Evolutionary conservation across 805 yeast genomes (phyloP).

Genomic region (Candida ficus): DNA sequence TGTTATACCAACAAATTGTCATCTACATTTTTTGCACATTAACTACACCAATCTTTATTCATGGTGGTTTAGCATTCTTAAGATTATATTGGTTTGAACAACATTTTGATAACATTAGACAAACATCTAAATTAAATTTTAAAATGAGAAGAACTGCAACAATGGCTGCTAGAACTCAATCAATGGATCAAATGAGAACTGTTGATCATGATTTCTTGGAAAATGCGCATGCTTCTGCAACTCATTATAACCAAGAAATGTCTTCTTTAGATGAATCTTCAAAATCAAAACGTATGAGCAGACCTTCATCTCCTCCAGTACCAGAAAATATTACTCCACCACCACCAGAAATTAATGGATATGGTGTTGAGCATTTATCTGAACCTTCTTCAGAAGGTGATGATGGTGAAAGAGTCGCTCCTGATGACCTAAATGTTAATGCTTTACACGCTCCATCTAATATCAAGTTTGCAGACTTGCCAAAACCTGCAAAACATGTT

Average conservation of each 20-base stretch:
- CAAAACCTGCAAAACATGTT: conserved; percentile 33
- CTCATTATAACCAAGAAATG: neutral
- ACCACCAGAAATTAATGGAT: conserved; percentile 1
- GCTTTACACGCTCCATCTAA: conserved; percentile 1
- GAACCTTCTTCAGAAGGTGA: conserved; percentile 24
- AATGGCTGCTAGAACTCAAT: conserved; percentile 45
- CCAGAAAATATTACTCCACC: neutral
- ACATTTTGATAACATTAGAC: conserved; percentile 76
- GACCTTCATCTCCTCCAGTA: neutral
- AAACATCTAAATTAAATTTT: conserved; percentile 70
- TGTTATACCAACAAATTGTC: conserved; percentile 74
- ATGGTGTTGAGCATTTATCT: conserved; percentile 14
- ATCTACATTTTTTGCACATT: conserved; percentile 58
- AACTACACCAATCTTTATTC: conserved; percentile 86
- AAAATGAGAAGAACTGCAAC: conserved; percentile 80
- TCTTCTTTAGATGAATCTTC: neutral
- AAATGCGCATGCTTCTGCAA: neutral
- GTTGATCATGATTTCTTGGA: conserved; percentile 7
- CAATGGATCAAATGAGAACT: conserved; percentile 19
- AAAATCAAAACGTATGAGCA: neutral
- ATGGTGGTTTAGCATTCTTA: conserved; percentile 68
- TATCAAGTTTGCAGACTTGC: conserved; percentile 22
- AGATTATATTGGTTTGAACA: conserved; percentile 88
- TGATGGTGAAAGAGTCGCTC: conserved; percentile 6
- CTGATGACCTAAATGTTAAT: conserved; percentile 4